phyloP scores from a whole-genome alignment of 2,329 filamentous ascomycete genomes.

The Fusarium tanahbumbuense region DNA sequence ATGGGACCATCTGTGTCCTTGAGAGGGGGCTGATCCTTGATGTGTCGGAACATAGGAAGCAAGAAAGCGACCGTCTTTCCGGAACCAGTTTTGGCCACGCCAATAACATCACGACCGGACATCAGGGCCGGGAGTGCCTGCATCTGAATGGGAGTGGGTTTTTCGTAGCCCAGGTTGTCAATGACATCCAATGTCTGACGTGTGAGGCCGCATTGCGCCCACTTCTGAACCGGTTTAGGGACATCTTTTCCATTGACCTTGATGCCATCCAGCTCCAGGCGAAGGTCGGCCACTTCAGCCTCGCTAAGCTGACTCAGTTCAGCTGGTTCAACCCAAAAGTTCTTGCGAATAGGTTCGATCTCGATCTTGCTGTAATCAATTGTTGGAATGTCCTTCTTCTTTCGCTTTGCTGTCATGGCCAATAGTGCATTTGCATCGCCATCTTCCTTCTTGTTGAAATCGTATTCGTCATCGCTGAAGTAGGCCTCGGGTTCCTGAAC shows the following conservation, averaged over 20 bases:
- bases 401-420: constrained; percentile 72
- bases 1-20: constrained; percentile 89
- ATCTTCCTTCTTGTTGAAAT: constrained; percentile 62
- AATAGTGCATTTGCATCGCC: constrained; percentile 61
- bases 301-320: constrained; percentile 87
- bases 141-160: constrained; percentile 92
- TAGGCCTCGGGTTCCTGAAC: constrained; percentile 82
- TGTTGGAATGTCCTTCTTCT: constrained; percentile 94
- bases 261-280: constrained; percentile 92
- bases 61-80: constrained; percentile 97
- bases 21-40: constrained; percentile 89
- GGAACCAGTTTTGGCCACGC: constrained; percentile 96
- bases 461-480: constrained; percentile 85
- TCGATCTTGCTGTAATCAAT: constrained; percentile 89
- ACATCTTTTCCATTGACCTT: constrained; percentile 90
- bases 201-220: constrained; percentile 93
- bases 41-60: constrained; percentile 97
- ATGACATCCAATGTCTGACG: constrained; percentile 89
- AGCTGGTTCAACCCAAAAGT: constrained; percentile 92
- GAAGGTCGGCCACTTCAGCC: constrained; percentile 82
- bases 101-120: constrained; percentile 95
- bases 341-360: constrained; percentile 87
- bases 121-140: constrained; percentile 95
- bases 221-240: constrained; percentile 94
- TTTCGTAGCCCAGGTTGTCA: constrained; percentile 82